Evolutionary conservation across 208 protist species (phyloP), one percentile per base, ranked within the genome.

Genomic region (Trypanosoma cruzi): DNA sequence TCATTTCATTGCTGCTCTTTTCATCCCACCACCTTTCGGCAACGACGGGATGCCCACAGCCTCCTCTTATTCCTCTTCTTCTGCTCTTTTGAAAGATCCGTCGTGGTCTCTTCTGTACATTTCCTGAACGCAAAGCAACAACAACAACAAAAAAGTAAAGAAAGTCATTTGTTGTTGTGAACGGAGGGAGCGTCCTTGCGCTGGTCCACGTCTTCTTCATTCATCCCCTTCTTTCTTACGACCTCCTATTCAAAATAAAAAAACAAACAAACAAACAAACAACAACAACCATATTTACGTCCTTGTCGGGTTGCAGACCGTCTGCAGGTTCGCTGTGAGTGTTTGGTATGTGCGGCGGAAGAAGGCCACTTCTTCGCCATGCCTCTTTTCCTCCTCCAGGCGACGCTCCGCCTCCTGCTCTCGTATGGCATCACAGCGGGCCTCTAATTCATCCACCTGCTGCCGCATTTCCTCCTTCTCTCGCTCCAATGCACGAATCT

Each of bases 361-460:
- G 86, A 98, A 99, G 44, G 83, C 82, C 16, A 99, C 90, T 68
- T 99, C 98, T 68, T 99, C 98, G 13, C 86, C 84, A 80, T 99
- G 98, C 67, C 98, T 99, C 71, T 93, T 95, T 71, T 97, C 90
- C 68, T 98, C 96, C 57, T 78, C 90, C 64, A 94, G 81, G 0
- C 97, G 86, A 16, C 94, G 81, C 79, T 99, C 92, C 24, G 88
- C 81, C 50, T 97, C 93, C 32, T 97, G 95, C 54, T 89, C 86
- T 68, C 97, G 97, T 18, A 97, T 90, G n/a, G 86, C 81, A 1
- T 89, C 75, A 63, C 81, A 88, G 61, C 92, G 80, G 59, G 72
- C 73, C 66, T 86, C 81, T 24, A 94, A 71, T 59, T 92, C 88
- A 53, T 85, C 77, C 40, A 96, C 90, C 66, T 98, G 88, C 40